A percentile compares a stretch with the other conserved stretches of the same genome.
Evolutionary conservation across 2,329 filamentous ascomycete genomes (phyloP).

Genomic region (Purpureocillium lavendulum): DNA sequence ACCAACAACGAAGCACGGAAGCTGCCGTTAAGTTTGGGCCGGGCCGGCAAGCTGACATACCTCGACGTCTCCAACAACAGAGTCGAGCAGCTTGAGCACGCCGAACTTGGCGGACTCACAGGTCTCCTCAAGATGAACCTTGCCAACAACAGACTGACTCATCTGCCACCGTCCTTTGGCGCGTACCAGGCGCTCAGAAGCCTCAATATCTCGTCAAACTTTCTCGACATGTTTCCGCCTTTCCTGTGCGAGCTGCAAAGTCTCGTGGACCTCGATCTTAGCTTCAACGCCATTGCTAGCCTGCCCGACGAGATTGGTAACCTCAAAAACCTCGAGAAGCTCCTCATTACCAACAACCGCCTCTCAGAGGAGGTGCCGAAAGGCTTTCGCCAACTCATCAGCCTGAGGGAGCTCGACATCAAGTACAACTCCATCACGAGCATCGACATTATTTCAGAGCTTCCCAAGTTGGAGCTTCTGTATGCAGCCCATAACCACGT

Average conservation of each 20-base stretch:
- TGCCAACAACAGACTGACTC: conserved; percentile 82
- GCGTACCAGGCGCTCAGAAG: conserved; percentile 71
- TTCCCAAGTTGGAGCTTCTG: conserved; percentile 81
- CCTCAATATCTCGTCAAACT: conserved; percentile 90
- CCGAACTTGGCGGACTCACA: conserved; percentile 66
- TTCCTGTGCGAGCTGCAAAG: conserved; percentile 78
- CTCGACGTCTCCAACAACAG: conserved; percentile 94
- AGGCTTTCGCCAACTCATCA: conserved; percentile 64
- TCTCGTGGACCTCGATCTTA: conserved; percentile 87
- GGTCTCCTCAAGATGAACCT: conserved; percentile 83
- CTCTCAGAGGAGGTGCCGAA: conserved; percentile 67
- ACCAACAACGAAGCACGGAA: conserved; percentile 88
- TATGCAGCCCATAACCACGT: conserved; percentile 90
- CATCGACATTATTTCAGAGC: conserved; percentile 76
- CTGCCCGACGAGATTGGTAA: conserved; percentile 73
- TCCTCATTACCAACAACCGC: conserved; percentile 94
- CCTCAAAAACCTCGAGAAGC: conserved; percentile 71
- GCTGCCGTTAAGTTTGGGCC: conserved; percentile 73
- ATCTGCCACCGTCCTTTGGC: conserved; percentile 74
- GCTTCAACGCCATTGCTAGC: conserved; percentile 82
- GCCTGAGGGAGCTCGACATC: conserved; percentile 82
- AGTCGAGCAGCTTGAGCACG: conserved; percentile 78
- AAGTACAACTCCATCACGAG: conserved; percentile 86
- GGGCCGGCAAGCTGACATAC: conserved; percentile 75
- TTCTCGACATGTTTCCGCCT: conserved; percentile 72